Base-by-base conservation (phyloP, 768 basidiomycete genomes). In the Calocybe gangraenosa region DNA sequence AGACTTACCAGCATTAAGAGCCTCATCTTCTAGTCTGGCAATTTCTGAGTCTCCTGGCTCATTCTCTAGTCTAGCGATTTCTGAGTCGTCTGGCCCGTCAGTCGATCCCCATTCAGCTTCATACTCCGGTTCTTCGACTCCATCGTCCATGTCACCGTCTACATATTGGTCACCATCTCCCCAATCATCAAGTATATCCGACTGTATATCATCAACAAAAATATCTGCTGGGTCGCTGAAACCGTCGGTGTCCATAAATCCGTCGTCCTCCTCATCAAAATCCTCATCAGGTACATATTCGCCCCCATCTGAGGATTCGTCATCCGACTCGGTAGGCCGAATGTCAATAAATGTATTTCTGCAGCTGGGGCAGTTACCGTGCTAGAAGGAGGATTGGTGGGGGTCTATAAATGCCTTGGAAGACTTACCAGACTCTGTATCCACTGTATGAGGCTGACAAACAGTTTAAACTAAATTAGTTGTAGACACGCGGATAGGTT, bases 341-440 rank as follows among this genome's bases (percentile, higher is more conserved):
- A 83, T 70, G 41, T 79, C 74, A 31, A 82, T 63, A 61, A 86
- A 85, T 5, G 65, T 59, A 47, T 78, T 65, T 22, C 84, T 68
- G 58, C 84, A 87, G 3, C 82, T 76, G 13, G 84, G 84, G 52
- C 85, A 87, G 52, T 69, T 84, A 11, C 84, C 84, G 53, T 85
- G 84, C 82, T 84, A 34, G 18, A 18, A 11, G 50, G 34, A 41
- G 35, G 35, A 32, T 21, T 13, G 14, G 34, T 35, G 15, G 30
- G 7, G 39, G 18, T 15, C 18, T 17, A 40, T 18, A 20, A 17
- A 20, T 2, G 7, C 8, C 4, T 18, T 41, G n/a, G 25, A 20
- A 6, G 15, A 46, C 73, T 46, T 56, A 83, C 84, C 48, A 71
- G 55, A 42, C 71, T 74, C 43, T 65, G 65, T 49, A 87, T 82